Conservation (phyloP, 768 basidiomycete genomes). For the Gelatoporia subvermispora region DNA sequence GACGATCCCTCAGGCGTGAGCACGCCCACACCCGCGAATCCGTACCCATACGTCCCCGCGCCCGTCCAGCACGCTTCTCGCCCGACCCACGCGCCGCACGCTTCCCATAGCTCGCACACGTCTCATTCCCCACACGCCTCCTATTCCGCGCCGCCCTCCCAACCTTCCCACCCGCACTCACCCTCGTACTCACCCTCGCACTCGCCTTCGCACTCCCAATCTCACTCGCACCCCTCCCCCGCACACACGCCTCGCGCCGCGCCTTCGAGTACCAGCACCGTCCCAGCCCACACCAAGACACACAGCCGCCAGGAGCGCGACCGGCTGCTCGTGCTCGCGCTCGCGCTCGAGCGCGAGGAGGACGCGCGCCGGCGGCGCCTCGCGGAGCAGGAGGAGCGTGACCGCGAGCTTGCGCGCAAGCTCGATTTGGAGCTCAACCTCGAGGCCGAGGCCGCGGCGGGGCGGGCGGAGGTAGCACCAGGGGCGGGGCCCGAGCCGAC, state of each 20-base stretch:
- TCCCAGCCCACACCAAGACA: not conserved
- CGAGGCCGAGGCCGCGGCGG: slow-evolving; percentile 14
- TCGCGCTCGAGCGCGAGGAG: slow-evolving; percentile 24
- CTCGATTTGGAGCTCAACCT: slow-evolving; percentile 52
- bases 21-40: slow-evolving; percentile 11
- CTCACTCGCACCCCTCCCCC: not conserved
- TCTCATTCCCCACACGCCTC: no score
- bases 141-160: no score
- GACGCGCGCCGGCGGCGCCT: slow-evolving; percentile 41
- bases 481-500: no score
- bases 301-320: slow-evolving; percentile 16
- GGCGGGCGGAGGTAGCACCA: not conserved
- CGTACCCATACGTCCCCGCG: not conserved
- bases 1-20: slow-evolving; percentile 24
- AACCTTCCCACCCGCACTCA: not conserved
- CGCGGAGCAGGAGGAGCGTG: slow-evolving; percentile 32
- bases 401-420: slow-evolving; percentile 44
- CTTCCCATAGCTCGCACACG: no score
- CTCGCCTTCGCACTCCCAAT: not conserved
- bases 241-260: not conserved
- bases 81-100: not conserved
- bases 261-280: not conserved
- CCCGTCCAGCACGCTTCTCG: no score
- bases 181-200: not conserved
- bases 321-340: slow-evolving; percentile 11